Evolutionary conservation across 164 flowering plant species (phyloP), one percentile per base, ranked within the genome.

Genomic region (Dillenia turbinata): DNA sequence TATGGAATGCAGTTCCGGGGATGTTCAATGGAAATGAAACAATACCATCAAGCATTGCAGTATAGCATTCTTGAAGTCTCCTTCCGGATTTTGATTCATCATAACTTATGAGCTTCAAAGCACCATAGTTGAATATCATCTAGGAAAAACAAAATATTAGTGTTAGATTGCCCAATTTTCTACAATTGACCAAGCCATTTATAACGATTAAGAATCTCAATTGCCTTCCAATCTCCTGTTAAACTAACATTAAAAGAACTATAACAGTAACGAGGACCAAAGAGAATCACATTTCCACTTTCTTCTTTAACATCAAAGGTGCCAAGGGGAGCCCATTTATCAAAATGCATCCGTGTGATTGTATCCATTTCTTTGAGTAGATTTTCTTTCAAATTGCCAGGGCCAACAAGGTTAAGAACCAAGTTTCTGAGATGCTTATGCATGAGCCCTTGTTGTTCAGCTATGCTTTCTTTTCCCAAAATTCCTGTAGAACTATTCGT

Each of bases 11-110:
- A 47, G 62, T 59, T 17, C 62, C 62, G 11, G 62, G 62, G 44
- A 59, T 47, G 44, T 47, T 47, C 52, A 59, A 48, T n/a, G 62
- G 62, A 15, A 57, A 57, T 12, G 60, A 57, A 17, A 57, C n/a
- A 0, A 57, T 2, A n/a, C 60, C 60, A 12, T 44, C 48, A 9
- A 44, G 16, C 9, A 57, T 43, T 14, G 1, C 47, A 6, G 9
- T 44, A 12, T 14, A 57, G 8, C 11, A 43, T 12, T 57, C 48
- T n/a, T 17, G 14, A 8, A 57, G 46, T 15, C 47, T 58, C 50
- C 10, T 14, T 40, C 1, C 2, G 1, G 61, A 16, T 16, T n/a
- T 2, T 10, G 48, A 10, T 40, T 16, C 49, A 3, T 58, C 61
- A 13, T 3, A 58, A 5, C 51, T 47, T 3, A 58, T 8, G 7